Base-by-base conservation (phyloP, 2,329 filamentous ascomycete genomes). In the Fusarium sp. region DNA sequence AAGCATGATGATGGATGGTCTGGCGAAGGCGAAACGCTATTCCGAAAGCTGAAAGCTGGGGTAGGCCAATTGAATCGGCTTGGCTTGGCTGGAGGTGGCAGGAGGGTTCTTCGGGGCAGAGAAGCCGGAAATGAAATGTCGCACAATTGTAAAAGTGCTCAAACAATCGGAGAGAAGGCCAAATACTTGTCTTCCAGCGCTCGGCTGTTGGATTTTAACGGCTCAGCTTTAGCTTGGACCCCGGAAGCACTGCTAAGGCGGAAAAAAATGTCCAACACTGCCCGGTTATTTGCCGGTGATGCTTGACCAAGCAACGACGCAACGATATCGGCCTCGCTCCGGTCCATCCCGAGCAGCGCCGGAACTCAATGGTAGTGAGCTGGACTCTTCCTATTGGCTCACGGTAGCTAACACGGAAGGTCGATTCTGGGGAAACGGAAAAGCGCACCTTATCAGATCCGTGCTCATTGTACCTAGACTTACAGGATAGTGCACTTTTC, bases 1-100 rank as follows among this genome's bases (percentile, higher is more conserved):
- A 68, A 73, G 65, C 71, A 73, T 73, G 71, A 71, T 71, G 71
- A 56, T 58, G 51, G 27, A 56, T 58, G 51, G 27, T 48, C 61
- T 30, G 27, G 27, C 27, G 27, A 30, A 30, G 46, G 69, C 54
- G 58, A 65, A 62, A 67, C 35, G 47, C 51, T 66, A 65, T 60
- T 65, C 63, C 47, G 53, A 40, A 44, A 33, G 48, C 48, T 59
- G 48, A 37, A 37, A n/a, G 35, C 35, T 37, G 17, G 48, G 47
- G 39, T 10, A 57, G 43, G 51, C 61, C 64, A 72, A 71, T 71
- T 68, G 60, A 53, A 50, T 56, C 15, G 30, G 48, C 27, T 52
- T 54, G 58, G 32, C 45, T 59, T 37, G 40, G 47, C 45, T 53
- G 35, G 39, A 37, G 48, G 37, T 60, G 14, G 48, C 7, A 44